Conservation (phyloP, 345 rosid species). For the Adansonia digitata region DNA sequence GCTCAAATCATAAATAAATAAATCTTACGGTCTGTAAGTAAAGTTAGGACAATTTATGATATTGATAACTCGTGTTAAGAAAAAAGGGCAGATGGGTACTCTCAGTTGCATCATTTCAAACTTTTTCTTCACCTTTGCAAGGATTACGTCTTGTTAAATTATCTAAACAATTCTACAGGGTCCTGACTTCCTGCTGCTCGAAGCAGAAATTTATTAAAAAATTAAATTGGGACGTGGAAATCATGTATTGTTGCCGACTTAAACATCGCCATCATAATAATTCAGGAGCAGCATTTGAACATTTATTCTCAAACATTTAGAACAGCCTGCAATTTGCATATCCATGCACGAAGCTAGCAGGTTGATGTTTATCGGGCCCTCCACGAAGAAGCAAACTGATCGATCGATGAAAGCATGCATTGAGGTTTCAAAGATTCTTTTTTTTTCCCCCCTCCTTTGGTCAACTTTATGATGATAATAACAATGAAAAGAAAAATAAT, state of each 20-base stretch:
- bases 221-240: no score
- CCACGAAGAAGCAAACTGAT: background rate
- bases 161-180: no score
- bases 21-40: background rate
- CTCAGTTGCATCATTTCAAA: no score
- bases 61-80: background rate
- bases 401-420: background rate
- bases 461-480: conserved; percentile 2
- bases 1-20: background rate
- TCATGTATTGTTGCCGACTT: no score
- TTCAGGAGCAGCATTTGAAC: no score
- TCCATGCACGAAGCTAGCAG: background rate
- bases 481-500: background rate
- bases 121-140: no score
- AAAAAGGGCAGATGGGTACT: background rate
- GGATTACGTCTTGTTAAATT: no score
- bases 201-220: no score
- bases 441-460: background rate
- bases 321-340: no score
- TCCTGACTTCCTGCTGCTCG: no score
- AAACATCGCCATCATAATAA: no score
- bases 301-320: no score
- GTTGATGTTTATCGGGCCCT: background rate
- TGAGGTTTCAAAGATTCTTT: background rate
- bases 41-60: background rate